Evolutionary conservation across 2,329 filamentous ascomycete species (phyloP).

Genomic region (Colletotrichum sp.): DNA sequence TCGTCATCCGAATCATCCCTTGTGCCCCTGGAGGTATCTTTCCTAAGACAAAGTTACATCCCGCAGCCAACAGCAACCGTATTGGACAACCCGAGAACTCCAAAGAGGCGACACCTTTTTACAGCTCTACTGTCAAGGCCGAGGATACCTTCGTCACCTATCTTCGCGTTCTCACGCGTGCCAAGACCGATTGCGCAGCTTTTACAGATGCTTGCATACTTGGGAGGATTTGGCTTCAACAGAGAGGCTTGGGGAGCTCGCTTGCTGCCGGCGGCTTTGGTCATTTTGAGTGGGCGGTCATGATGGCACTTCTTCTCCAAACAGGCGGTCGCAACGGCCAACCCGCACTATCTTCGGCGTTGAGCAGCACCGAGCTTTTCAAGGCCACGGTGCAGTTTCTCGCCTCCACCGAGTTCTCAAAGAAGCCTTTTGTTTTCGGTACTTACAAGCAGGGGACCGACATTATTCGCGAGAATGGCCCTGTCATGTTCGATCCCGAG

Average conservation of each 20-base stretch:
- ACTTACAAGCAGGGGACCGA: constrained; percentile 49
- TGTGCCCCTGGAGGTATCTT: constrained; percentile 75
- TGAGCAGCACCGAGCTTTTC: constrained; percentile 93
- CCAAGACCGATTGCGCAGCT: constrained; percentile 70
- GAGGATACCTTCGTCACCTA: constrained; percentile 78
- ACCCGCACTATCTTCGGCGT: constrained; percentile 75
- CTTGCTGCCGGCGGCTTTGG: constrained; percentile 86
- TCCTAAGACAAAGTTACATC: constrained; percentile 70
- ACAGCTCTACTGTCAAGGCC: constrained; percentile 84
- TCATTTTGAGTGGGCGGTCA: constrained; percentile 86
- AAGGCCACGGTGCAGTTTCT: constrained; percentile 93
- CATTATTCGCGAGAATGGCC: constrained; percentile 50
- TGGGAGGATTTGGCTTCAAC: constrained; percentile 86
- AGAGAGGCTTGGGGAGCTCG: constrained; percentile 77
- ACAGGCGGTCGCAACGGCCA: constrained; percentile 76
- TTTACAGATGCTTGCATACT: constrained; percentile 87
- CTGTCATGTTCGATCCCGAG: constrained; percentile 79
- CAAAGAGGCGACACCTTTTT: constrained; percentile 69
- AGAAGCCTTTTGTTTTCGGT: constrained; percentile 64
- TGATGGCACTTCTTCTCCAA: constrained; percentile 81
- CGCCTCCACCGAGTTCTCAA: constrained; percentile 72
- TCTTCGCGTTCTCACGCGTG: constrained; percentile 75
- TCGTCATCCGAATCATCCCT: constrained; percentile 77
- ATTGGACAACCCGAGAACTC: constrained; percentile 49
- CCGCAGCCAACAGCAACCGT: constrained; percentile 73